Evolutionary conservation across 495 filamentous ascomycete species (phyloP), one percentile per base, ranked within the genome.

Genomic region (Hamigera avellanea): DNA sequence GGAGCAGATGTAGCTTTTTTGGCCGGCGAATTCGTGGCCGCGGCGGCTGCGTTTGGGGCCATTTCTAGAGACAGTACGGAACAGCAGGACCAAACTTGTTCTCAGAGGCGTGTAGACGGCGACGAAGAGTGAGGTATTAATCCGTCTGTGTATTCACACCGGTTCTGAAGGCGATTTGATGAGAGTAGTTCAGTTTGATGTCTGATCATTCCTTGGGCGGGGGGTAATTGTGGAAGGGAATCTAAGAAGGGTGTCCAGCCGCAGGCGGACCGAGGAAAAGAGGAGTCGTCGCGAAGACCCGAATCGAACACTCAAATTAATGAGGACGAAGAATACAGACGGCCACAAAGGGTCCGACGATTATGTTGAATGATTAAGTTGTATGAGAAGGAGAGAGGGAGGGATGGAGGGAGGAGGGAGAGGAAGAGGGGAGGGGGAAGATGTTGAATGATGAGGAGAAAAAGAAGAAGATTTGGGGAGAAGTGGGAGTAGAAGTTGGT

Each of bases 1-100:
- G 88, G 83, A 31, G 74, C 68, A 23, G 71, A 69, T 41, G 81
- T 69, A 41, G 73, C 66, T 51, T 77, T 76, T 54, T 71, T 70
- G 37, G 68, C 57, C 49, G 68, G 62, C 41, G 66, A 60, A 51
- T 57, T 59, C 60, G 75, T 75, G 64, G 71, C 78, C 54, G 76
- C 70, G 64, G 67, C 74, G 44, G 78, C 73, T 67, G 80, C 80
- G 42, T 50, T 60, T 37, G 62, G 62, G 55, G 58, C 58, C 64
- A 66, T 69, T 44, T 63, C 51, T 51, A 52, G 44, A 48, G 39
- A 40, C 49, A 54, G 46, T 45, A 46, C 50, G 52, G 47, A 43
- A 53, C 47, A 62, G 71, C 37, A 21, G 32, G 33, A 37, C 37
- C 28, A 40, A 40, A 63, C 54, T 41, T 63, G 53, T 59, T 64